Percentiles rank a stretch among this genome's conserved stretches.
Evolutionary conservation across 75 land plant genomes (phyloP).

Genomic region (Ceratopteris richardii): DNA sequence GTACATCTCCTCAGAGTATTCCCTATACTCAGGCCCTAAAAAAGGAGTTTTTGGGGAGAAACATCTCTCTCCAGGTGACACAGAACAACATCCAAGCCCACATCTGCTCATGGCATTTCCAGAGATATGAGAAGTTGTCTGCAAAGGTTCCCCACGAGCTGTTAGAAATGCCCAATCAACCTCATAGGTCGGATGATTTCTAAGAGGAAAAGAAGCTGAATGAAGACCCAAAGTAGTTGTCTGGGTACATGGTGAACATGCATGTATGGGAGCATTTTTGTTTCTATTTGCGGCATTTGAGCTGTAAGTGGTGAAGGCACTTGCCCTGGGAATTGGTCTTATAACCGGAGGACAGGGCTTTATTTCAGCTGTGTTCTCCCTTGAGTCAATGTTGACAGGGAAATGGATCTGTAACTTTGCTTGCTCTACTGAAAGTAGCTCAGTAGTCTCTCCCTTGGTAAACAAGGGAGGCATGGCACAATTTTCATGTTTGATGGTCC

Average conservation of each 20-base stretch:
- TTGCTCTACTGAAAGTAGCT: slow-evolving; percentile 4
- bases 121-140: too few species aligned
- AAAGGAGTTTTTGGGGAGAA: slow-evolving; percentile 1
- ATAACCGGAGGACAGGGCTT: slow-evolving; percentile 27
- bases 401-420: slow-evolving; percentile 13
- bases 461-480: slow-evolving; percentile 11
- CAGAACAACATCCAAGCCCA: not conserved
- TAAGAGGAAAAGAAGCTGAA: too few species aligned
- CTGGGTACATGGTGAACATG: too few species aligned
- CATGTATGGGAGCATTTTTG: too few species aligned
- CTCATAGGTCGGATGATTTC: not conserved
- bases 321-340: slow-evolving; percentile 67
- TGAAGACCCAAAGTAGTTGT: too few species aligned
- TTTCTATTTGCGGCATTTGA: slow-evolving; percentile 2
- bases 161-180: not conserved
- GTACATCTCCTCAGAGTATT: not conserved
- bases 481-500: slow-evolving; percentile 20
- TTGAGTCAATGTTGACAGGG: slow-evolving; percentile 6
- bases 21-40: not conserved
- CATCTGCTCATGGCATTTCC: not conserved
- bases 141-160: not conserved
- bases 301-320: slow-evolving; percentile 65
- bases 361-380: slow-evolving; percentile 9
- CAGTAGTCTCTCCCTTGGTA: slow-evolving; percentile 5
- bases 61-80: not conserved